Percentiles rank a stretch among this genome's conserved stretches.
Conservation (phyloP, 2,329 filamentous ascomycete genomes). For the Dactylellina drechsleri region DNA sequence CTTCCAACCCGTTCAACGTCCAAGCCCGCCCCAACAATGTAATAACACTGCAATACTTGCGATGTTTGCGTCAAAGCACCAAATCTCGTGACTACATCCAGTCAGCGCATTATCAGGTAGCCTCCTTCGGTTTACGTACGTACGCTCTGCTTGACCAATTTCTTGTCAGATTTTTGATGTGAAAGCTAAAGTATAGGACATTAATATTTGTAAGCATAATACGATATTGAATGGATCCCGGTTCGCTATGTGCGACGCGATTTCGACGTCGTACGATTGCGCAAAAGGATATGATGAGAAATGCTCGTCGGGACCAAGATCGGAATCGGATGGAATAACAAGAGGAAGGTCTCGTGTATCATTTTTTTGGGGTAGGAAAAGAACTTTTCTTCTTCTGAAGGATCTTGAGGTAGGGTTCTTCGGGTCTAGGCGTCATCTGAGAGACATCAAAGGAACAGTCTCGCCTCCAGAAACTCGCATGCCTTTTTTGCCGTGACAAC, state of each 20-base stretch:
- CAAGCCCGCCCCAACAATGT: conserved; percentile 29
- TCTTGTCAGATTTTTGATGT: conserved; percentile 34
- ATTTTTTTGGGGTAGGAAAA: conserved; percentile 24
- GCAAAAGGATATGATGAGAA: conserved; percentile 9
- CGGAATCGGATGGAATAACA: conserved; percentile 26
- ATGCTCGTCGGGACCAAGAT: conserved; percentile 25
- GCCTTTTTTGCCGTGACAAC: conserved; percentile 15
- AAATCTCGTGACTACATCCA: conserved; percentile 43
- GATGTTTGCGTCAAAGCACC: conserved; percentile 46
- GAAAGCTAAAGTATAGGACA: conserved; percentile 43
- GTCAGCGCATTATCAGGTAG: conserved; percentile 50
- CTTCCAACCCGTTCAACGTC: conserved; percentile 27
- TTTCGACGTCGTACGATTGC: conserved; percentile 14
- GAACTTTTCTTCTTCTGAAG: background rate
- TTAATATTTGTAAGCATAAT: conserved; percentile 54
- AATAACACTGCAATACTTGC: conserved; percentile 15
- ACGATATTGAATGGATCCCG: conserved; percentile 39
- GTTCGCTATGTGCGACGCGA: conserved; percentile 47
- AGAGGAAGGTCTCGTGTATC: conserved; percentile 34
- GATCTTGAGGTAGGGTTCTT: conserved; percentile 13
- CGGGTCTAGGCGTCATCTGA: conserved; percentile 23
- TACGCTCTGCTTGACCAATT: conserved; percentile 1
- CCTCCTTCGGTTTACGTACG: conserved; percentile 40
- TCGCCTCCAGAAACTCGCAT: conserved; percentile 50
- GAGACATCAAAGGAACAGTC: conserved; percentile 14